These are phyloP conservation scores for Naganishia liquefaciens DNA, from an alignment of 1,284 basidiomycete species.

Conservation along the genomic window DNA sequence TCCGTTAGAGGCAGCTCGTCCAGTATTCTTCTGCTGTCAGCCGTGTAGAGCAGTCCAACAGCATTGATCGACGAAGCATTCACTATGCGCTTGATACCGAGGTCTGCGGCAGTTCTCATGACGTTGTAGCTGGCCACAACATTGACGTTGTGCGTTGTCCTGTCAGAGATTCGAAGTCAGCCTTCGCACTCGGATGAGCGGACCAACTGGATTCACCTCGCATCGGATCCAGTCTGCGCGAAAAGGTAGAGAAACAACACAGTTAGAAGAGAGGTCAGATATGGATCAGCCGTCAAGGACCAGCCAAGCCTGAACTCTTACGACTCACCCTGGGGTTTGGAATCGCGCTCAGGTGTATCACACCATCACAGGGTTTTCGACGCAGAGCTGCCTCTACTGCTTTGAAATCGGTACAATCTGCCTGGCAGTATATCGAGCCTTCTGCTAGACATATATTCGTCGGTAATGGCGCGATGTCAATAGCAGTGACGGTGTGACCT, in stretches of 20 bases:
- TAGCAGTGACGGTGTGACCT: conserved; percentile 42
- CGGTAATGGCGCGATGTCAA: conserved; percentile 43
- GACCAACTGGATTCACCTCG: neutral
- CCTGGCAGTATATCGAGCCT: conserved; percentile 34
- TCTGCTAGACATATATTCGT: conserved; percentile 31
- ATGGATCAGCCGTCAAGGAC: neutral
- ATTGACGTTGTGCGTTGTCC: conserved; percentile 48
- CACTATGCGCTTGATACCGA: conserved; percentile 47
- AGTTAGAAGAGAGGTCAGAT: neutral
- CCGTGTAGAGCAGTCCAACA: conserved; percentile 43
- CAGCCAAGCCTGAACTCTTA: conserved; percentile 38
- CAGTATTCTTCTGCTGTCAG: conserved; percentile 34
- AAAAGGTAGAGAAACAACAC: neutral
- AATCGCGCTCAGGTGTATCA: conserved; percentile 53
- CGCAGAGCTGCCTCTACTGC: conserved; percentile 40
- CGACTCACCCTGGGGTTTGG: conserved; percentile 41
- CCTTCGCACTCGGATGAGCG: neutral
- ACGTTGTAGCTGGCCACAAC: conserved; percentile 47
- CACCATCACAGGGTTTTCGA: conserved; percentile 40
- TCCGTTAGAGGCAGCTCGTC: conserved; percentile 45
- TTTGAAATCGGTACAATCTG: conserved; percentile 42
- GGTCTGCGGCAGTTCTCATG: conserved; percentile 46
- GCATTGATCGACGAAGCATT: conserved; percentile 52
- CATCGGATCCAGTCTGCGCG: conserved; percentile 5
- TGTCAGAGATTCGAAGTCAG: neutral